Percentiles rank a stretch among this genome's conserved stretches.
Conservation (phyloP, 2,329 filamentous ascomycete genomes). For the Fonsecaea monophora region DNA sequence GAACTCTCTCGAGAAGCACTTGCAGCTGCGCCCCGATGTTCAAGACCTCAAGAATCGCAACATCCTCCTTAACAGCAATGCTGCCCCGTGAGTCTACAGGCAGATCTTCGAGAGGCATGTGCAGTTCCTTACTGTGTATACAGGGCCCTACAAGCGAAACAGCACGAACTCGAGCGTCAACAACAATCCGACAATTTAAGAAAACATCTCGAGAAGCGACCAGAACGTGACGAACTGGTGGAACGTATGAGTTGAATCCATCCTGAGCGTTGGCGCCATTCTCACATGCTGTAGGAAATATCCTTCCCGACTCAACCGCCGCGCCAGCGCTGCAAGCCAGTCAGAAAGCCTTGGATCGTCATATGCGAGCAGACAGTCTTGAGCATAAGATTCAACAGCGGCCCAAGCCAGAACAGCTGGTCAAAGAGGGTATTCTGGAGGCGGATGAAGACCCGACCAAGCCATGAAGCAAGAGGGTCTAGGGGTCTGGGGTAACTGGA, state of each 20-base stretch:
- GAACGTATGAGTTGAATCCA: conserved; percentile 66
- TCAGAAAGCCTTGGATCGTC: conserved; percentile 82
- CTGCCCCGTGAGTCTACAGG: conserved; percentile 64
- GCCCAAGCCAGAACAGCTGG: conserved; percentile 75
- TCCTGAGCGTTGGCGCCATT: conserved; percentile 15
- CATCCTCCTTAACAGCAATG: conserved; percentile 71
- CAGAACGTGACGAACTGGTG: conserved; percentile 76
- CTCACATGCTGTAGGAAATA: conserved; percentile 69
- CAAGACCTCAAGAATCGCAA: conserved; percentile 72
- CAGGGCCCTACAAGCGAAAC: conserved; percentile 67
- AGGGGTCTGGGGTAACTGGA: not conserved
- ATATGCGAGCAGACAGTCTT: conserved; percentile 84
- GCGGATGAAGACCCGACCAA: conserved; percentile 61
- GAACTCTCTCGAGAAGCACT: conserved; percentile 75
- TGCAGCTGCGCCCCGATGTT: conserved; percentile 71
- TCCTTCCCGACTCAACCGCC: conserved; percentile 78
- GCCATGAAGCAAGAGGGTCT: conserved; percentile 20
- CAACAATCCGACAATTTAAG: conserved; percentile 67
- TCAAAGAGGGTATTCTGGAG: conserved; percentile 79
- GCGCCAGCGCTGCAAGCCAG: conserved; percentile 80
- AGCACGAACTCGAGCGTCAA: conserved; percentile 70
- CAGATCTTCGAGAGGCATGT: not conserved
- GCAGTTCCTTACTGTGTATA: not conserved
- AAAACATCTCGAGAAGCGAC: conserved; percentile 68
- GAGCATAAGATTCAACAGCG: conserved; percentile 85